phyloP scores from a whole-genome alignment of 768 basidiomycete genomes.

The Boletus rubescentipes region DNA sequence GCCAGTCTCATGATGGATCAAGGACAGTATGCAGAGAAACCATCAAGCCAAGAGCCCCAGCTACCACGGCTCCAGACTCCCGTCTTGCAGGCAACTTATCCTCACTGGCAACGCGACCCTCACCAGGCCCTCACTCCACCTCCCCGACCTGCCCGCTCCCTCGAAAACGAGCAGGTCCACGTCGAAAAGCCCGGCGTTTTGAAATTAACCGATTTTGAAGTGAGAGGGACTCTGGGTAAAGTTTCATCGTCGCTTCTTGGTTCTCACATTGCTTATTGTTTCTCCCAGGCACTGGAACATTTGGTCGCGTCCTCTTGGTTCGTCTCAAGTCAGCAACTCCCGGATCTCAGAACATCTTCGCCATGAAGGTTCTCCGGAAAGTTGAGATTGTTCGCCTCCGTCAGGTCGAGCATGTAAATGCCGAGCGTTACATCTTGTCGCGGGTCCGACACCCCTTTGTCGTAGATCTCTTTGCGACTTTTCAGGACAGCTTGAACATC shows the following conservation, averaged over 20 bases:
- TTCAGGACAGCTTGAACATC: conserved; percentile 94
- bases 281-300: conserved; percentile 88
- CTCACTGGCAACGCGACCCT: conserved; percentile 11
- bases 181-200: conserved; percentile 55
- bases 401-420: conserved; percentile 97
- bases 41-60: conserved; percentile 8
- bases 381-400: conserved; percentile 84
- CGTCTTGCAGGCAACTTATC: conserved; percentile 5
- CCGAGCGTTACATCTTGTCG: conserved; percentile 91
- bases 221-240: conserved; percentile 72
- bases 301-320: conserved; percentile 90
- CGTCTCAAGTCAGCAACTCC: conserved; percentile 60
- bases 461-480: conserved; percentile 93
- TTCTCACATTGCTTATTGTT: conserved; percentile 1
- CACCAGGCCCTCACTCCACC: conserved; percentile 29
- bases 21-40: conserved; percentile 7
- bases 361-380: conserved; percentile 88
- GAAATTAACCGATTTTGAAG: conserved; percentile 76
- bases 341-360: conserved; percentile 55
- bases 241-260: conserved; percentile 19
- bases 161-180: conserved; percentile 72
- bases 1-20: conserved; percentile 18
- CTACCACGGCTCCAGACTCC: conserved; percentile 3
- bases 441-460: conserved; percentile 93
- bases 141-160: conserved; percentile 46